phyloP scores from a whole-genome alignment of 192 early-diverging fungal species.

The Entomortierella lignicola region DNA sequence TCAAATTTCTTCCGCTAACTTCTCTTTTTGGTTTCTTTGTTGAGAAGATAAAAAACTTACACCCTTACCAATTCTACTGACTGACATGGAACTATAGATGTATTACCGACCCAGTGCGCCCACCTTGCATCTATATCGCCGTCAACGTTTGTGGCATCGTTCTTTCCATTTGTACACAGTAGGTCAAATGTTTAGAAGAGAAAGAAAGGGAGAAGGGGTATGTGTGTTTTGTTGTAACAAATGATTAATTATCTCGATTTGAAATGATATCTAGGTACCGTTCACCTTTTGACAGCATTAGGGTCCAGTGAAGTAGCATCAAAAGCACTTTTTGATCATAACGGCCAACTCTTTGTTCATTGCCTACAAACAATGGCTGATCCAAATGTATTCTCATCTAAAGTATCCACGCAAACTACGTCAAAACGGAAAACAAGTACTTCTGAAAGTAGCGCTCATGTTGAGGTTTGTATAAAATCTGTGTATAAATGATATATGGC shows the following conservation, averaged over 20 bases:
- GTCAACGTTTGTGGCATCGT: conserved; percentile 19
- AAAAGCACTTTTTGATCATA: conserved; percentile 23
- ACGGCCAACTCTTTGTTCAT: conserved; percentile 34
- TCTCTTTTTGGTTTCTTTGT: neutral
- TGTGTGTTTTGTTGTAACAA: neutral
- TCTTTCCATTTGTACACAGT: conserved; percentile 6
- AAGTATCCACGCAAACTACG: neutral
- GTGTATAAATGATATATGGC: neutral
- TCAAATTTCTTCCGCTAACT: neutral
- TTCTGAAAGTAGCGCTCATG: neutral
- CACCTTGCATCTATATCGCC: conserved; percentile 35
- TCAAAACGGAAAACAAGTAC: neutral
- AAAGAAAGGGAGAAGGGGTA: no score
- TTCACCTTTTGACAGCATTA: conserved; percentile 11
- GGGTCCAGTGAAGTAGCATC: conserved; percentile 4
- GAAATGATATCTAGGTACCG: neutral
- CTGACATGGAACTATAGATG: conserved; percentile 1
- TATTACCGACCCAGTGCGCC: conserved; percentile 21
- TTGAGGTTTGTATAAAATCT: conserved; percentile 8
- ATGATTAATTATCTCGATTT: neutral
- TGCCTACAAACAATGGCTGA: conserved; percentile 15
- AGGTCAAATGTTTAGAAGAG: no score
- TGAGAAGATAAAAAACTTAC: no score
- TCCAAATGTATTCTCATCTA: neutral
- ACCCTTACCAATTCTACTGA: neutral